Evolutionary conservation across 805 yeast species (phyloP).

Genomic region (Saccharomycopsis sp.): DNA sequence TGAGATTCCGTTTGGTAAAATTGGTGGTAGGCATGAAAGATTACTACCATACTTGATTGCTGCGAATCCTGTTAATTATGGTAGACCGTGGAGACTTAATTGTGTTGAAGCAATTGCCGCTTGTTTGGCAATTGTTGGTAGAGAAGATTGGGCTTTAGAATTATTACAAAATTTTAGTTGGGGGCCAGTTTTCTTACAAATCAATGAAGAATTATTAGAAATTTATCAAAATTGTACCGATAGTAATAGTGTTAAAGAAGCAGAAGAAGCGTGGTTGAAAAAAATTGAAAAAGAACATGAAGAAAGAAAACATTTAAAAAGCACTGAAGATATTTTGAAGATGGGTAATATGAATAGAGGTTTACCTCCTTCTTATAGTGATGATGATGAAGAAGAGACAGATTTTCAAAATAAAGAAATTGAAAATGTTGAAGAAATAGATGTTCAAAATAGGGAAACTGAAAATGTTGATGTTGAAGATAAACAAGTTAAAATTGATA

Average conservation of each 20-base stretch:
- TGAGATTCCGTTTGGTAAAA: constrained; percentile 87
- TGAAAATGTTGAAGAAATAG: no score
- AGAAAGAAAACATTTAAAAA: constrained; percentile 45
- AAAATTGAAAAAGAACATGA: constrained; percentile 55
- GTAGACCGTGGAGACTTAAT: constrained; percentile 89
- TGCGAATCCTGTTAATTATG: constrained; percentile 95
- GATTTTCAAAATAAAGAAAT: no score
- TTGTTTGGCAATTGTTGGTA: constrained; percentile 90
- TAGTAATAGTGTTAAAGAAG: constrained; percentile 56
- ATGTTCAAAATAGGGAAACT: no score
- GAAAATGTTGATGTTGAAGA: no score
- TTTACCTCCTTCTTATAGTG: not conserved
- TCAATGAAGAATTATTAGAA: constrained; percentile 69
- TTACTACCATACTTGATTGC: constrained; percentile 87
- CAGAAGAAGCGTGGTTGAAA: constrained; percentile 67
- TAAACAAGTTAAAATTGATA: no score
- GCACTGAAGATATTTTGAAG: constrained; percentile 38
- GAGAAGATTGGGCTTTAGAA: constrained; percentile 75
- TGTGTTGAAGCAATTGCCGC: constrained; percentile 98
- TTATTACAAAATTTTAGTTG: constrained; percentile 76
- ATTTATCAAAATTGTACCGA: constrained; percentile 76
- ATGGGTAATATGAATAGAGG: not conserved
- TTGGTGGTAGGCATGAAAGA: constrained; percentile 86
- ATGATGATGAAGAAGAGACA: not conserved
- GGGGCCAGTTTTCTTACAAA: constrained; percentile 81